Evolutionary conservation across 208 protist genomes (phyloP).

Genomic region (Crithidia mellificae): DNA sequence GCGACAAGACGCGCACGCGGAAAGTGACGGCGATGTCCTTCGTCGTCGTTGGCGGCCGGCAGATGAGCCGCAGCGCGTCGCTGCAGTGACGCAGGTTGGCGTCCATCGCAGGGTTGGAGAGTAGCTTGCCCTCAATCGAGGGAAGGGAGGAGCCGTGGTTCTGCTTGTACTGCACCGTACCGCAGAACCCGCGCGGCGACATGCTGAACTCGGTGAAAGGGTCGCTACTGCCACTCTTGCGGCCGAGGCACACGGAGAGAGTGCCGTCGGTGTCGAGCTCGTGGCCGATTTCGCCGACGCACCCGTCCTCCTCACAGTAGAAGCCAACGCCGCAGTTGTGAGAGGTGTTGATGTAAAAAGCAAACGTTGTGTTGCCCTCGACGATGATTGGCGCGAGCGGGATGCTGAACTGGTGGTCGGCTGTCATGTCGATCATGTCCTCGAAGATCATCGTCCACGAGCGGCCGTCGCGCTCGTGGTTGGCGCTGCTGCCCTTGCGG

Average conservation of each 20-base stretch:
- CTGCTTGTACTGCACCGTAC: constrained; percentile 83
- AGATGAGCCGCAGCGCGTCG: constrained; percentile 34
- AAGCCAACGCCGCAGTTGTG: constrained; percentile 90
- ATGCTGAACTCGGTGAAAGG: constrained; percentile 70
- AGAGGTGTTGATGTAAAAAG: constrained; percentile 89
- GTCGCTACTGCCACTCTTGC: constrained; percentile 75
- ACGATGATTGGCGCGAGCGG: constrained; percentile 62
- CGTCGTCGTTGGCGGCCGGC: constrained; percentile 23
- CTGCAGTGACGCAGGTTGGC: constrained; percentile 31
- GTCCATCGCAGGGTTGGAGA: constrained; percentile 8
- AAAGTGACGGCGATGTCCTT: constrained; percentile 27
- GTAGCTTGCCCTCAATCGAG: constrained; percentile 48
- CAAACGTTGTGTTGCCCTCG: constrained; percentile 67
- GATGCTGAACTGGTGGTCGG: constrained; percentile 63
- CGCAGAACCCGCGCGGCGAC: constrained; percentile 79
- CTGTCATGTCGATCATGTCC: constrained; percentile 75
- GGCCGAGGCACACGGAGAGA: constrained; percentile 74
- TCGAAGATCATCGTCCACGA: constrained; percentile 79
- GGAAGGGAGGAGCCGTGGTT: constrained; percentile 58
- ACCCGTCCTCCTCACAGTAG: constrained; percentile 84
- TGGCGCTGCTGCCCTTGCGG: constrained; percentile 72
- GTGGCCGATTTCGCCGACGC: constrained; percentile 62
- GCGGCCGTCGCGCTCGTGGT: constrained; percentile 55
- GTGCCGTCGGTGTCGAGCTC: constrained; percentile 84
- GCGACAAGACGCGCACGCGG: constrained; percentile 25